Evolutionary conservation across 2,329 filamentous ascomycete genomes (phyloP), one percentile per base, ranked within the genome.

Genomic region (Zymoseptoria ardabiliae): DNA sequence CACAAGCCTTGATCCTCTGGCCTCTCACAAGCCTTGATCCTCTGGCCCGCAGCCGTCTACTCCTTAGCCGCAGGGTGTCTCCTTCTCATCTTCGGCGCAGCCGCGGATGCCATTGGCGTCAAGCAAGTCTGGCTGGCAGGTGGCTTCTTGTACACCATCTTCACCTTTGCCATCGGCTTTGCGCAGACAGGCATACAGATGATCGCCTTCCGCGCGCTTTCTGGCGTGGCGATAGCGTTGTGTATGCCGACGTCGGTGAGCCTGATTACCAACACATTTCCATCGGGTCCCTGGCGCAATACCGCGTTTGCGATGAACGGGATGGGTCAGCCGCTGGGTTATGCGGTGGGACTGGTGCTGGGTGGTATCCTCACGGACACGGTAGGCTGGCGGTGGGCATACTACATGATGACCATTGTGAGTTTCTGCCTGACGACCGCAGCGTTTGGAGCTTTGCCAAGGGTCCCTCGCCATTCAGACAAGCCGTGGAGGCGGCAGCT

Each of bases 311-410:
- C 80, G 0, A 76, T 73, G 19, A 70, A 82, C 58, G 80, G 81
- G 1, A 73, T 76, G 17, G 76, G 76, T 2, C 78, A 80, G 58
- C 79, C 80, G 0, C 63, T 83, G 9, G 82, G 81, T 0, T 83
- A 81, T 59, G 76, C 74, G 0, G 56, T 82, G 0, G 81, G 82
- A 0, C 72, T 84, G 9, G 74, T 80, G 0, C 68, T 84, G 3
- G 78, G 79, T 11, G 80, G 81, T 56, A 60, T 82, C 0, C 76
- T 84, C 51, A 71, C 75, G 0, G 74, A 79, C 25, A 75, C 71
- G 0, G 73, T 79, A 45, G 79, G 80, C 2, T 84, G 81, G 82
- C 67, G 81, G 53, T 76, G 72, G 60, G 80, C 77, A 0, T 84
- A 78, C 63, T 79, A 81, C 22, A 22, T 53, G 22, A 25, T 25